Conservation (phyloP, 768 basidiomycete genomes). For the Holtermanniella nyarrowii region DNA sequence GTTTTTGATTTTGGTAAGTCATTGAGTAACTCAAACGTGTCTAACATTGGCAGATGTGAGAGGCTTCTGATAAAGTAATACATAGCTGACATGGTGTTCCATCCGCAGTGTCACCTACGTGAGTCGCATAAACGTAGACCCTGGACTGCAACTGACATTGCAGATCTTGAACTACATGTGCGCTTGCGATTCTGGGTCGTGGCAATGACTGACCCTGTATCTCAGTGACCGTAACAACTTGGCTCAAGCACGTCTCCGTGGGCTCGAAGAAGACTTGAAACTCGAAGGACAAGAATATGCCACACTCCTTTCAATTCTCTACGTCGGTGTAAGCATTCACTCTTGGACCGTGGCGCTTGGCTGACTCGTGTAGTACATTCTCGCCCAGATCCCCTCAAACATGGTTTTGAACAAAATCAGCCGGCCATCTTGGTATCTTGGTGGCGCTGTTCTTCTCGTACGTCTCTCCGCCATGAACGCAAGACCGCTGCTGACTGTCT, state of each 20-base stretch:
- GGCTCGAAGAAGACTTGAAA: constrained; percentile 31
- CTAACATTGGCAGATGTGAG: neutral
- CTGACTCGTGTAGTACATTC: constrained; percentile 26
- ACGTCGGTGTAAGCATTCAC: constrained; percentile 3
- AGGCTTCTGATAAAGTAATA: neutral
- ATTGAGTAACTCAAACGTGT: neutral
- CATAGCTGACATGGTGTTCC: constrained; percentile 12
- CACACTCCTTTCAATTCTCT: constrained; percentile 33
- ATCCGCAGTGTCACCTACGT: constrained; percentile 33
- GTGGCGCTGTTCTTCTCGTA: constrained; percentile 16
- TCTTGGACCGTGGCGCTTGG: too few species aligned
- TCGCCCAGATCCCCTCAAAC: constrained; percentile 33
- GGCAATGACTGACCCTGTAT: constrained; percentile 5
- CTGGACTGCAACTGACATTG: neutral
- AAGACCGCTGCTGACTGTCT: constrained; percentile 2
- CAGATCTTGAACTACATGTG: neutral
- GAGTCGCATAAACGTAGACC: constrained; percentile 13
- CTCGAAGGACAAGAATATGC: constrained; percentile 30
- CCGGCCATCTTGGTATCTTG: constrained; percentile 39
- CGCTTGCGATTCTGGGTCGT: too few species aligned
- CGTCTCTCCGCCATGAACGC: constrained; percentile 30
- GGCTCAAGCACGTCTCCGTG: constrained; percentile 27
- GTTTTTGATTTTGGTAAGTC: constrained; percentile 13
- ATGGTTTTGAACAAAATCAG: constrained; percentile 36
- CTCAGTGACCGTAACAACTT: constrained; percentile 38